These are phyloP conservation scores for Saccharomycopsis malanga DNA, from an alignment of 805 yeast genomes.

Conservation along the genomic window DNA sequence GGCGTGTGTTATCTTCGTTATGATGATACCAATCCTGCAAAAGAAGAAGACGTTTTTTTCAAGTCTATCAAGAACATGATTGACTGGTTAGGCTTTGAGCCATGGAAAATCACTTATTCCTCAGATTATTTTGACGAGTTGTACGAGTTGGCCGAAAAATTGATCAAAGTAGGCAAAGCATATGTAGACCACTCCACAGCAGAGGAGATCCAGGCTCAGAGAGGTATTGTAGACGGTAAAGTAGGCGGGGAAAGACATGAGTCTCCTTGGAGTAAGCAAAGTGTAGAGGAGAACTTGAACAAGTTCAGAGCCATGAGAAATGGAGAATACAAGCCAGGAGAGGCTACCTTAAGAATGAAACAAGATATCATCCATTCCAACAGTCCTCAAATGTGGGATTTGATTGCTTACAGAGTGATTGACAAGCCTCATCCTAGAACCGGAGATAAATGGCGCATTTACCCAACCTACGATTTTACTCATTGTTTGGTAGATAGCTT, in stretches of 20 bases:
- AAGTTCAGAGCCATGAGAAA: conserved; percentile 90
- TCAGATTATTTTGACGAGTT: conserved; percentile 90
- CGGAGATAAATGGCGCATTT: conserved; percentile 94
- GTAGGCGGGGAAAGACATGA: conserved; percentile 89
- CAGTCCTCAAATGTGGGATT: conserved; percentile 99
- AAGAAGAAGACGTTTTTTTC: conserved; percentile 91
- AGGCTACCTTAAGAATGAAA: conserved; percentile 94
- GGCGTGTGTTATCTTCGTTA: conserved; percentile 90
- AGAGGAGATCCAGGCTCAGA: conserved; percentile 80
- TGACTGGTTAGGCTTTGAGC: conserved; percentile 88
- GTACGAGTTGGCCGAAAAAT: conserved; percentile 79
- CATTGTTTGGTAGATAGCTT: conserved; percentile 98
- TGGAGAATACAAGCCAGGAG: conserved; percentile 82
- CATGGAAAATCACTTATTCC: conserved; percentile 93
- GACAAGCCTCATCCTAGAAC: conserved; percentile 94
- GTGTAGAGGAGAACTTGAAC: conserved; percentile 63
- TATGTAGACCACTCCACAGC: conserved; percentile 92
- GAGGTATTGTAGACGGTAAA: conserved; percentile 92
- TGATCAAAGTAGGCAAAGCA: conserved; percentile 65
- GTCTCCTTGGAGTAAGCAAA: conserved; percentile 65
- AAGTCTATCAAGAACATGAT: conserved; percentile 78
- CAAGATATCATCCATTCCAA: conserved; percentile 76
- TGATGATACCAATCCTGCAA: conserved; percentile 98
- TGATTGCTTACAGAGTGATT: conserved; percentile 92
- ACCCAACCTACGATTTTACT: conserved; percentile 97